Base-by-base conservation (phyloP, 768 basidiomycete species). In the Agaricus blazei region DNA sequence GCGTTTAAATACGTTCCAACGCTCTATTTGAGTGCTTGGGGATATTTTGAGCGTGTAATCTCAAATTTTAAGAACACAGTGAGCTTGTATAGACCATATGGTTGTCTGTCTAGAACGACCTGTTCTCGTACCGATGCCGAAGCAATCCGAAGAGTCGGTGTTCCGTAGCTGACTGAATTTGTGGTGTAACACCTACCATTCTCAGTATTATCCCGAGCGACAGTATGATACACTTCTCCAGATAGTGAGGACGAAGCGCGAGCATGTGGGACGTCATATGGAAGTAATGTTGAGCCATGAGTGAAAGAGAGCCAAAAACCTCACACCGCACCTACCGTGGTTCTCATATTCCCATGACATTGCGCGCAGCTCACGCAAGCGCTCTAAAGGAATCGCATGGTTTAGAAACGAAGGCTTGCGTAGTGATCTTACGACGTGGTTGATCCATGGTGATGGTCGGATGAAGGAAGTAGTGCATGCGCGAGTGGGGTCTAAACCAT, bases 261-360 rank as follows among this genome's bases (percentile, higher is more conserved):
- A 48, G 37, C 43, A 36, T 14, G 29, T 7, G 47, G 9, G 15
- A 26, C 23, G 11, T 23, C 47, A 55, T 55, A 55, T 48, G 46
- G 54, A 42, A 19, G 28, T 37, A 31, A 42, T 27, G 19, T 31
- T 26, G 38, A 29, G 40, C 40, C 37, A 45, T 36, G 43, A 45
- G 43, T 19, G 43, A 44, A 34, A 43, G 31, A 45, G 31, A 31
- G 43, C 23, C 19, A 34, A 44, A 45, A 52, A 36, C 4, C 42
- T 36, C 51, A 46, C 43, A 44, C 31, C 14, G 14, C 28, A 19
- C 12, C n/a, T 24, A 2, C 24, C 43, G 51, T 40, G 28, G 27
- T 15, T 12, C 19, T 7, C 54, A 28, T 26, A 23, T 48, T 55
- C 54, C 54, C 54, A 55, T 55, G 29, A 28, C 38, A 53, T 48